Evolutionary conservation across 2,329 filamentous ascomycete species (phyloP), one percentile per base, ranked within the genome.

Genomic region (Paraphoma sp.): DNA sequence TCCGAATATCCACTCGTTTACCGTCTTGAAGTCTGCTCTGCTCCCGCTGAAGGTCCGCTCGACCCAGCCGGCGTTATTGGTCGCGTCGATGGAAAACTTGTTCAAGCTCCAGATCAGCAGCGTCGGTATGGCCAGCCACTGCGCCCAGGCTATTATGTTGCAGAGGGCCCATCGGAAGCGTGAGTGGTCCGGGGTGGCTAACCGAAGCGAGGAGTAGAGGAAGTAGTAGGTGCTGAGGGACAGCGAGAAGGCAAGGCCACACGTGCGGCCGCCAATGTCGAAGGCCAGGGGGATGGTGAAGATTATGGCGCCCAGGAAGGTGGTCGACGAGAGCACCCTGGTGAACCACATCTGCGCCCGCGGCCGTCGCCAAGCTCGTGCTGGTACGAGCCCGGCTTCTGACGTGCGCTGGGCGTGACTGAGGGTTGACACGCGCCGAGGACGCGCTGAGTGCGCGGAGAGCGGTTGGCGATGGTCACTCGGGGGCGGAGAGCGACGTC

Each of bases 241-340:
- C 51, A 98, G 86, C 74, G 93, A 97, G 82, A 96, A 98, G 61
- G 93, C 94, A 72, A 99, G 84, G 57, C 95, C 95, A 73, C 93
- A 96, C 69, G 95, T 93, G 71, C 92, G 89, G 60, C 95, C 95
- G 75, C 95, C 95, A 72, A 98, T 94, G 86, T 99, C 95, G 82
- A 98, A 98, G 71, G 94, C 92, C 75, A 99, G 89, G 60, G 95
- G 95, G 75, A 99, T 95, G 60, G 93, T 97, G 75, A 98, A 90
- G 74, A 98, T 88, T 77, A 97, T 93, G 80, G 91, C 91, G 79
- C 93, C 85, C 70, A 98, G 88, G 81, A 97, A 98, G 79, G 92
- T 80, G 74, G 89, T 84, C 80, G 92, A 92, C 73, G 92, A 92
- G 68, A 93, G 75, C 76, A 89, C 85, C 76, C 89, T 89, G 78